Evolutionary conservation across 2,329 filamentous ascomycete genomes (phyloP), one percentile per base, ranked within the genome.

Genomic region (Trichoderma semiorbis): DNA sequence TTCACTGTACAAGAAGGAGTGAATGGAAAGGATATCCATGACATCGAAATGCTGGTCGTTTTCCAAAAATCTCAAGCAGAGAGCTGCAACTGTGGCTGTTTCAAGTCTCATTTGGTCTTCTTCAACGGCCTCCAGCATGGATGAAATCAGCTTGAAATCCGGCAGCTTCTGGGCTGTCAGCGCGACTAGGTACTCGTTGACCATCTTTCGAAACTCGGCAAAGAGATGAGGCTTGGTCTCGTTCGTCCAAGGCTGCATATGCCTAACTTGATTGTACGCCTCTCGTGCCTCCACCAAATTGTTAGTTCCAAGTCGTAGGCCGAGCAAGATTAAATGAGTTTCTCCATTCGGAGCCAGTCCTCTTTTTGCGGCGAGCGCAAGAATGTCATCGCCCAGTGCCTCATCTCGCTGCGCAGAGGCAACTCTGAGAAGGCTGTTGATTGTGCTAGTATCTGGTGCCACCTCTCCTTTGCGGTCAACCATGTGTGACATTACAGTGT

Each of bases 41-140:
- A 94, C 90, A 73, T 97, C 94, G 74, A 91, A 89, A 57, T 90
- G 86, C 78, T 97, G 93, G 76, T 93, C 92, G 53, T 92, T 90
- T 73, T 89, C 87, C 12, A 98, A 86, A 75, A 97, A 92, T 55
- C 92, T 84, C 58, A 91, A 84, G 72, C 91, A 92, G n/a, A 98
- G 84, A 0, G 89, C 87, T 7, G 91, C 89, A 1, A 96, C 88
- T 0, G 94, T 97, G 57, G 90, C 86, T 0, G 94, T 89, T 43
- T 93, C 91, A 16, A 98, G 86, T 1, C 86, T 87, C 8, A 89
- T 88, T 69, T 90, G 86, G 12, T 90, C 89, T 76, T 94, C 89
- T 72, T 94, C 91, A 3, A 97, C 83, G 60, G 92, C 89, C 70
- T 91, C 89, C 0, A 93, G 87, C 53, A 97, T 86, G n/a, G 90